phyloP scores from a whole-genome alignment of 768 basidiomycete genomes.

The Agaricus bisporus region DNA sequence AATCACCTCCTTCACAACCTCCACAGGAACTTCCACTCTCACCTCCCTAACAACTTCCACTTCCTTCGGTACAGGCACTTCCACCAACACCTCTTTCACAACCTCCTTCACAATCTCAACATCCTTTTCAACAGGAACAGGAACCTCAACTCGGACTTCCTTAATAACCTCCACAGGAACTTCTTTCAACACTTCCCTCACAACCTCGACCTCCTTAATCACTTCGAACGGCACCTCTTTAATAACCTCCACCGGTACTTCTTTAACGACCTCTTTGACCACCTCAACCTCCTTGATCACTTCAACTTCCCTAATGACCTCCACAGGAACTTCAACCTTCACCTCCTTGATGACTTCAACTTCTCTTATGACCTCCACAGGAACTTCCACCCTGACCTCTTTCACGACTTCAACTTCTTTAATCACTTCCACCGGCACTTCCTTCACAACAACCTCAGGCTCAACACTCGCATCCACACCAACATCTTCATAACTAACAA shows the following conservation, averaged over 20 bases:
- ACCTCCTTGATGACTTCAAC: constrained; percentile 5
- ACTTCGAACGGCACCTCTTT: constrained; percentile 10
- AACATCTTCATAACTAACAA: constrained; percentile 43
- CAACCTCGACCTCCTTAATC: constrained; percentile 1
- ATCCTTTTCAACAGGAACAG: constrained; percentile 3
- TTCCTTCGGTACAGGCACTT: constrained; percentile 3
- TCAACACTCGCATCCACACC: constrained; percentile 32
- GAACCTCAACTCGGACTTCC: constrained; percentile 14
- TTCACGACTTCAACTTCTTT: constrained; percentile 1
- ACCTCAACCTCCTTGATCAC: constrained; percentile 6
- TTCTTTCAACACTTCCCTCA: constrained; percentile 7
- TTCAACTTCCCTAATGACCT: constrained; percentile 5
- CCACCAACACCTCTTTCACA: background rate
- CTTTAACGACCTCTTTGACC: constrained; percentile 9
- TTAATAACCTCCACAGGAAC: constrained; percentile 7
- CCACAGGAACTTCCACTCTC: constrained; percentile 6
- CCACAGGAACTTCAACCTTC: constrained; percentile 8
- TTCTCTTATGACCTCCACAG: constrained; percentile 7
- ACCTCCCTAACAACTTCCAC: constrained; percentile 13
- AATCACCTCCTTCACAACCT: constrained; percentile 3
- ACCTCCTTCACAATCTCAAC: constrained; percentile 9
- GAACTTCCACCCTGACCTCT: constrained; percentile 6
- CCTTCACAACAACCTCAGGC: constrained; percentile 24
- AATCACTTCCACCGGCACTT: constrained; percentile 1
- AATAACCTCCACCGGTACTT: constrained; percentile 8